phyloP scores from a whole-genome alignment of 495 filamentous ascomycete species.

The Paragyromitra xinjiangensis region DNA sequence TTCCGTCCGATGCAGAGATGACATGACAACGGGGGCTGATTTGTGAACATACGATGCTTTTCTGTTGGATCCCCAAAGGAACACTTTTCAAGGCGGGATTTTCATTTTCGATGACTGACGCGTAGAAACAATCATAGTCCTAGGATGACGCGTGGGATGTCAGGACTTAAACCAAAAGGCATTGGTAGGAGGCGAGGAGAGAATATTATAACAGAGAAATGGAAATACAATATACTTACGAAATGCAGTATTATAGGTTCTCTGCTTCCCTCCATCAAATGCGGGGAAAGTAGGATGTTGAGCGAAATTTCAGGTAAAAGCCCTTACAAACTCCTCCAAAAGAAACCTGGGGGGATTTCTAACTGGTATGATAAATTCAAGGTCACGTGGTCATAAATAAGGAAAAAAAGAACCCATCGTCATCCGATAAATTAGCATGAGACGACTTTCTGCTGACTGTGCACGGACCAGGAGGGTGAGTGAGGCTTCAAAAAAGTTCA shows the following conservation, averaged over 20 bases:
- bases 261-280: slow-evolving; percentile 23
- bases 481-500: slow-evolving; percentile 9
- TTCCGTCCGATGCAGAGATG: slow-evolving; percentile 38
- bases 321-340: slow-evolving; percentile 20
- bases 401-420: slow-evolving; percentile 18
- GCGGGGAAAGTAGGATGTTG: slow-evolving; percentile 1
- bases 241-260: slow-evolving; percentile 45
- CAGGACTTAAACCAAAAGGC: slow-evolving; percentile 4
- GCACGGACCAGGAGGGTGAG: slow-evolving; percentile 30
- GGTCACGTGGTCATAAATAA: slow-evolving; percentile 21
- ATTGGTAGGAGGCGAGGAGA: not conserved
- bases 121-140: slow-evolving; percentile 97
- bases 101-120: slow-evolving; percentile 83
- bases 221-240: slow-evolving; percentile 26
- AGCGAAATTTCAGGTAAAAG: slow-evolving; percentile 21
- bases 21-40: slow-evolving; percentile 16
- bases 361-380: slow-evolving; percentile 22
- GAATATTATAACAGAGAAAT: slow-evolving; percentile 9
- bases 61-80: slow-evolving; percentile 72
- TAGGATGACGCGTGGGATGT: slow-evolving; percentile 55
- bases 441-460: not conserved
- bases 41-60: slow-evolving; percentile 69
- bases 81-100: slow-evolving; percentile 75
- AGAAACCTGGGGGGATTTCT: not conserved
- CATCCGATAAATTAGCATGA: slow-evolving; percentile 14